A percentile compares a stretch with the other conserved stretches of the same genome.
Evolutionary conservation across 306 rosid genomes (phyloP).

Genomic region (Gastrolobium bilobum): DNA sequence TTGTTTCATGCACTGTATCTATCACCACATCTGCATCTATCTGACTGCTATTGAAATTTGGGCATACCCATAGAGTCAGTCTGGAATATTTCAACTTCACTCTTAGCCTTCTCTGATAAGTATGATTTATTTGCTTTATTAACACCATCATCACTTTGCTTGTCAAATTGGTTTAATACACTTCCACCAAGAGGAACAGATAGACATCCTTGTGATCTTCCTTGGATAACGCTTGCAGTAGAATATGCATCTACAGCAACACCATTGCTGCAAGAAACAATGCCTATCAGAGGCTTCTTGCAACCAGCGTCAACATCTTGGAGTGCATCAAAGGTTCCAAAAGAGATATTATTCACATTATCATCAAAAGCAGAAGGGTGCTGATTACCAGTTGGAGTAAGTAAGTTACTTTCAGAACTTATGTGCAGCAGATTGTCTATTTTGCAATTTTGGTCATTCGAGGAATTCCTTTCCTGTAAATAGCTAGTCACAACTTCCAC

Average conservation of each 20-base stretch:
- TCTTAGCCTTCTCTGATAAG: constrained; percentile 51
- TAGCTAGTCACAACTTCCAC: constrained; percentile 47
- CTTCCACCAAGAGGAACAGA: constrained; percentile 45
- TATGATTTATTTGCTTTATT: constrained; percentile 48
- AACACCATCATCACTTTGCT: constrained; percentile 45
- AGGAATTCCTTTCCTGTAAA: constrained; percentile 49
- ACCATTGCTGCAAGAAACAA: constrained; percentile 45
- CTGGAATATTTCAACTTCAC: constrained; percentile 56
- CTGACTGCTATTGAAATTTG: constrained; percentile 45
- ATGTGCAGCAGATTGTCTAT: constrained; percentile 42
- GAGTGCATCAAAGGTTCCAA: constrained; percentile 48
- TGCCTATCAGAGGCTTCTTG: constrained; percentile 49
- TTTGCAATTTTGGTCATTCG: constrained; percentile 41
- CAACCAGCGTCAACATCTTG: constrained; percentile 46
- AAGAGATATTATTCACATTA: constrained; percentile 47
- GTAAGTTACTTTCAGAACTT: constrained; percentile 36
- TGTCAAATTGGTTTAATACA: constrained; percentile 46
- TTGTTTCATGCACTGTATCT: constrained; percentile 47
- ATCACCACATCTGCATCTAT: constrained; percentile 43
- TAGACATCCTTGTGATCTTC: constrained; percentile 41
- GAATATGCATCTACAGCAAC: constrained; percentile 43
- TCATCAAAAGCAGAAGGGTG: constrained; percentile 34
- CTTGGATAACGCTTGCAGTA: constrained; percentile 44
- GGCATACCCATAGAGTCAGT: constrained; percentile 49
- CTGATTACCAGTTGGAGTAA: constrained; percentile 46